Base-by-base conservation (phyloP, 768 basidiomycete species). In the Lanmaoa pseudosensibilis region DNA sequence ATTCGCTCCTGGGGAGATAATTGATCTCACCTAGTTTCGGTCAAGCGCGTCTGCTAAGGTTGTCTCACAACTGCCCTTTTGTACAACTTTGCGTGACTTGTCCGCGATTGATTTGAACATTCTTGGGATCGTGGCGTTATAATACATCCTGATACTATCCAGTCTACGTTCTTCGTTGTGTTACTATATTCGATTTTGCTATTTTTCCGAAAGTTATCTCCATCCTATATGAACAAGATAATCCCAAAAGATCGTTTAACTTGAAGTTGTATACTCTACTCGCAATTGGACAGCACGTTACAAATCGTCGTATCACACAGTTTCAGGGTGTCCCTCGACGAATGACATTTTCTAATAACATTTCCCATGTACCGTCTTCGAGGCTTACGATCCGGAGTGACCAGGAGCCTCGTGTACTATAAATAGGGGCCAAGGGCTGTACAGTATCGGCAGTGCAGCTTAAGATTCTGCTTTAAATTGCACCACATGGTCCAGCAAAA, bases 11-110 rank as follows among this genome's bases (percentile, higher is more conserved):
- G 52, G 51, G 37, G 58, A 64, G 38, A 19, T 64, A 34, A 64
- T 64, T 25, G 61, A 60, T 49, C 56, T 66, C 46, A 66, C 65
- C 2, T 66, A 58, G 33, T 37, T 45, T 36, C 19, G 13, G 36
- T 50, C 39, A 4, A 21, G 7, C 15, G 30, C 30, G 27, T 23
- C 19, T n/a, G 21, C 30, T 33, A 34, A 19, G n/a, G 19, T 15
- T 19, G 21, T 23, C 36, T n/a, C 5, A 15, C 6, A 15, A 34
- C 18, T 16, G 23, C 15, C 23, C 19, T 54, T n/a, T n/a, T 39
- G 44, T 21, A 7, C 34, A n/a, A 12, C 23, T 50, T 51, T 39
- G 38, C 10, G 10, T 15, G 46, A 34, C 52, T 21, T 15, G 38
- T 8, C 34, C n/a, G 15, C 19, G 11, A 23, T 19, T 34, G 15